Conservation (phyloP, 495 filamentous ascomycete genomes). For the Wilcoxina mikolae region DNA sequence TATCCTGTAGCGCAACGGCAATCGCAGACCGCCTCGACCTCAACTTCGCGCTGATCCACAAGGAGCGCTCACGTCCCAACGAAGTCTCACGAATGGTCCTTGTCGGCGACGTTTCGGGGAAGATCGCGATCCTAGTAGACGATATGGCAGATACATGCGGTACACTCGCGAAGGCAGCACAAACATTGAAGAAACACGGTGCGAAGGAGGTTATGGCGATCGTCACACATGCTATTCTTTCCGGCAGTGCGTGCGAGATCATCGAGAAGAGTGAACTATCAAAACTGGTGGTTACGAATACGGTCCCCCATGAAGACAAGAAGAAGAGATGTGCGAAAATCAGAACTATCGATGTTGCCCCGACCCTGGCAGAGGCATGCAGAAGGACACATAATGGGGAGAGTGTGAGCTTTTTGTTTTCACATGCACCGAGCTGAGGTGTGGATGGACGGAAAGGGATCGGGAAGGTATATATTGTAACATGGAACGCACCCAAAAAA, state of each 20-base stretch:
- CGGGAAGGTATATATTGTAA: no score
- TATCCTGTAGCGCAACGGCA: conserved; percentile 60
- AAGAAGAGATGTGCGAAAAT: conserved; percentile 61
- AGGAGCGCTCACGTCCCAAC: conserved; percentile 87
- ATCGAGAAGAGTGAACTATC: conserved; percentile 68
- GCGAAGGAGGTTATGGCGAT: conserved; percentile 81
- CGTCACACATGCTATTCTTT: conserved; percentile 90
- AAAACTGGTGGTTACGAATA: conserved; percentile 87
- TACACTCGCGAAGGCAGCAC: conserved; percentile 81
- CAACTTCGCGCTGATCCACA: conserved; percentile 97
- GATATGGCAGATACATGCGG: conserved; percentile 95
- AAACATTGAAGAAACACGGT: conserved; percentile 78
- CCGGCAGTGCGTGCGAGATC: conserved; percentile 78
- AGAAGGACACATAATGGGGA: conserved; percentile 91
- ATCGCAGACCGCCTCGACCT: conserved; percentile 90
- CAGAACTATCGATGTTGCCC: conserved; percentile 83
- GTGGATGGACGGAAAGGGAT: no score
- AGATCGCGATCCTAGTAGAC: conserved; percentile 43
- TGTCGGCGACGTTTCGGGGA: conserved; percentile 56
- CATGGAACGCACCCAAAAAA: no score
- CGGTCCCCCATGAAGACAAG: conserved; percentile 81
- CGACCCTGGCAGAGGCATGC: conserved; percentile 57
- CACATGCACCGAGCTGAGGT: conserved; percentile 45
- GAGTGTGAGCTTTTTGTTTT: conserved; percentile 88
- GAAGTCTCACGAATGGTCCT: conserved; percentile 95